Evolutionary conservation across 1,284 basidiomycete species (phyloP), one percentile per base, ranked within the genome.

Genomic region (Ceratobasidium sp.): DNA sequence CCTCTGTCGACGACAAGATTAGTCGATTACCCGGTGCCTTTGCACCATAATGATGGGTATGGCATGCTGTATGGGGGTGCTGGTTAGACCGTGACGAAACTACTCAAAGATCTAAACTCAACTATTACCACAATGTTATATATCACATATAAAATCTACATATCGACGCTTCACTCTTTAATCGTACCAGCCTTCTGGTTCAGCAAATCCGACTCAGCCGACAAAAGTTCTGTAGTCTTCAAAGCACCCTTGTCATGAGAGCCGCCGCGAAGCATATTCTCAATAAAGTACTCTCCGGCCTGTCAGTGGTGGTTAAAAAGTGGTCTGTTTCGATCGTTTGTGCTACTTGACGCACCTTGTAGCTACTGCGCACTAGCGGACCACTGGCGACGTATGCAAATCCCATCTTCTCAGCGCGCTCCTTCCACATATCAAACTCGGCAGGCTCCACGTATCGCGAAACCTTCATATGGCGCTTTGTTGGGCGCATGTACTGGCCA

Each of bases 401-500:
- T 49, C 97, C 97, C 88, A 98, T 91, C 77, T 91, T 90, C 82
- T 99, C 95, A 13, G 98, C 97, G 17, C 93, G 87, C 80, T 89
- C 86, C 84, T 94, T 96, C 97, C 97, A 99, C 77, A 89, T 86
- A 76, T 94, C 93, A 81, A 99, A 99, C 84, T 98, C 97, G 1
- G 90, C 89, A 0, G 98, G 98, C 78, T 94, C 90, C 20, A 99
- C 96, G 82, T 99, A 99, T 28, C 95, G 92, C 80, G 96, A 92
- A 7, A 99, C 98, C 85, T 99, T 99, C 98, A 99, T 99, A 84
- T 99, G 98, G 42, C 92, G 89, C 85, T 99, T 99, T 1, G 98
- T 99, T 0, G 98, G 98, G 60, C 98, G 92, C 98, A 99, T 99
- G 85, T 99, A 99, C 86, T 99, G 98, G 0, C 98, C 98, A 82